phyloP scores from a whole-genome alignment of 1,284 basidiomycete genomes.

The Cryptococcus hybrid region DNA sequence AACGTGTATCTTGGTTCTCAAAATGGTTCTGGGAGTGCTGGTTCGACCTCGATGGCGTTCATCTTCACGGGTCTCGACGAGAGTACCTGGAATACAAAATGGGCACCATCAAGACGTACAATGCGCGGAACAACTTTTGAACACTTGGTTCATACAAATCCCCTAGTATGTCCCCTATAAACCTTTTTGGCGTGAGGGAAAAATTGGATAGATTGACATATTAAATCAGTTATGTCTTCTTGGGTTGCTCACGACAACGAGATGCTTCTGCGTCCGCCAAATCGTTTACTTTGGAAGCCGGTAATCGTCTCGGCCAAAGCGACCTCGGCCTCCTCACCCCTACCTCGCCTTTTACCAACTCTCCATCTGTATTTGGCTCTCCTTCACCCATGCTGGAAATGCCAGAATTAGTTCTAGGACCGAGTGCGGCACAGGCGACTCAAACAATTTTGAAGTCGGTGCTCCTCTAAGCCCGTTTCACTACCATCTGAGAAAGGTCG shows the following conservation, averaged over 20 bases:
- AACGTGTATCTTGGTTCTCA: slow-evolving; percentile 69
- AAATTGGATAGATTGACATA: not conserved
- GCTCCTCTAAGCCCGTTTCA: slow-evolving; percentile 70
- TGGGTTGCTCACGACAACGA: slow-evolving; percentile 66
- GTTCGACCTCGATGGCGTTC: slow-evolving; percentile 77
- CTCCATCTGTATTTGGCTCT: slow-evolving; percentile 7
- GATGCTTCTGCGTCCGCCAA: slow-evolving; percentile 62
- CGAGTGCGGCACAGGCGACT: slow-evolving; percentile 21
- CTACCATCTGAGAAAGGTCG: slow-evolving; percentile 63
- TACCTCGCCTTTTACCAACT: slow-evolving; percentile 52
- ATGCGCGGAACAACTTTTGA: slow-evolving; percentile 70
- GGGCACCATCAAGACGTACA: slow-evolving; percentile 70
- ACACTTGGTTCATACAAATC: slow-evolving; percentile 68
- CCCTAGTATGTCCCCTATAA: slow-evolving; percentile 31
- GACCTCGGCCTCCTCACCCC: slow-evolving; percentile 50
- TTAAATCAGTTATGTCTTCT: slow-evolving; percentile 63
- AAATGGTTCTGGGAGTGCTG: slow-evolving; percentile 80
- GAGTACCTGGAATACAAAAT: slow-evolving; percentile 80
- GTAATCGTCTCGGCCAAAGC: slow-evolving; percentile 59
- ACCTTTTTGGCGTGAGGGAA: not conserved
- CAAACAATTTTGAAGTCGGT: slow-evolving; percentile 52
- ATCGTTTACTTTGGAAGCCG: slow-evolving; percentile 69
- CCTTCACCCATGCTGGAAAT: slow-evolving; percentile 46
- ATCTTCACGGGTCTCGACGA: slow-evolving; percentile 65
- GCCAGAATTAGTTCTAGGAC: slow-evolving; percentile 44